A percentile compares a stretch with the other conserved stretches of the same genome.
Evolutionary conservation across 306 rosid species (phyloP).

Genomic region (Mucuna pruriens): DNA sequence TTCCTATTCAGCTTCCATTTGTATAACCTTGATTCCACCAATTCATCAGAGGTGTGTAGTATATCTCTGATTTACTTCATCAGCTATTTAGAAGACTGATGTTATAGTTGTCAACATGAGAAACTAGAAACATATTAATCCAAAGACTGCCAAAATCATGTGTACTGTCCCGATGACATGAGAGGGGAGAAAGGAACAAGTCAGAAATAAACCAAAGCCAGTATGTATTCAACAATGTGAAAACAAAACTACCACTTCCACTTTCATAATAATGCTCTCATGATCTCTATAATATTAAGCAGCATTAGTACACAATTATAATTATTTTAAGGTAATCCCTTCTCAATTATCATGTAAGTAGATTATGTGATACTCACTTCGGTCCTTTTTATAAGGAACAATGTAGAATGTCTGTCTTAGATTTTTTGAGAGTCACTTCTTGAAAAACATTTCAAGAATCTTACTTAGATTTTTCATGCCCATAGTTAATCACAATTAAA

Average conservation of each 20-base stretch:
- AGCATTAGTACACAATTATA: not conserved
- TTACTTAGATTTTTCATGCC: no score
- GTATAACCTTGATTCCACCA: not conserved
- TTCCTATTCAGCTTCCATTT: not conserved
- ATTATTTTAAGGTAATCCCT: not conserved
- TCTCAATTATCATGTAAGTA: not conserved
- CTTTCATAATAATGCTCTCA: not conserved
- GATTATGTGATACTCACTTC: not conserved
- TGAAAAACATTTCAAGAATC: no score
- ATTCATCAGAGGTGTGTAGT: not conserved
- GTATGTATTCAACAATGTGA: not conserved
- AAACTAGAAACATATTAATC: conserved; percentile 1
- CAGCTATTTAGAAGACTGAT: not conserved
- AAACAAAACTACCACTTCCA: not conserved
- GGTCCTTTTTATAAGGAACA: no score
- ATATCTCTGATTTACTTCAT: not conserved
- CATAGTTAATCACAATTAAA: no score
- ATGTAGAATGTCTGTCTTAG: no score
- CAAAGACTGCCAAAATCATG: not conserved
- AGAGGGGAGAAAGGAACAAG: not conserved
- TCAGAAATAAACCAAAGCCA: not conserved
- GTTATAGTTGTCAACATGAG: conserved; percentile 4
- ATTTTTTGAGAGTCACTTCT: no score
- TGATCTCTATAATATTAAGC: not conserved
- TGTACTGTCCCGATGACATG: not conserved